phyloP scores from a whole-genome alignment of 176 grass and related monocot species.

The Poa annua region DNA sequence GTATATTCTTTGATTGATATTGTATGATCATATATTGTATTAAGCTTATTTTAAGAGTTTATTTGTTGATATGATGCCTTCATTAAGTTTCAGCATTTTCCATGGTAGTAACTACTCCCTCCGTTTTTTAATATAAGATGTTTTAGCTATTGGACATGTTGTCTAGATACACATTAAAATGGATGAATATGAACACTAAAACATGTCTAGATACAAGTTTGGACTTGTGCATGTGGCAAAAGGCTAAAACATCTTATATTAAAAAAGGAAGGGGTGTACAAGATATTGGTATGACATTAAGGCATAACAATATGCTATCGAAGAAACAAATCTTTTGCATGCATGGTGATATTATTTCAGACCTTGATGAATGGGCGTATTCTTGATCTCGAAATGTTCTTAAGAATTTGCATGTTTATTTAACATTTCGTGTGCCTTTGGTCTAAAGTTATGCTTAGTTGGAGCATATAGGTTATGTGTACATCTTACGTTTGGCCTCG shows the following conservation, averaged over 20 bases:
- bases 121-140: too few species aligned
- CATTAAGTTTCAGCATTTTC: slow-evolving; percentile 1
- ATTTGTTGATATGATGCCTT: slow-evolving; percentile 11
- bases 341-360: not conserved
- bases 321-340: too few species aligned
- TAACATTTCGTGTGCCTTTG: not conserved
- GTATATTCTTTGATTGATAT: slow-evolving; percentile 63
- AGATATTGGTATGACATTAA: slow-evolving; percentile 4
- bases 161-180: too few species aligned
- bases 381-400: not conserved
- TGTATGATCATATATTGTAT: slow-evolving; percentile 58
- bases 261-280: too few species aligned
- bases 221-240: too few species aligned
- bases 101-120: slow-evolving; percentile 1
- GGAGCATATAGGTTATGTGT: not conserved
- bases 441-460: slow-evolving; percentile 10
- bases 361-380: not conserved
- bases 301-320: not conserved
- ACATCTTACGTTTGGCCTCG: not conserved
- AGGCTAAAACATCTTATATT: too few species aligned
- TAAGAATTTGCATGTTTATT: not conserved
- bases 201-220: too few species aligned
- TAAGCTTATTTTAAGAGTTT: slow-evolving; percentile 41
- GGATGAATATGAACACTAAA: too few species aligned
- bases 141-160: too few species aligned